phyloP scores from a whole-genome alignment of 1,284 basidiomycete genomes.

The Heterobasidion annosum region DNA sequence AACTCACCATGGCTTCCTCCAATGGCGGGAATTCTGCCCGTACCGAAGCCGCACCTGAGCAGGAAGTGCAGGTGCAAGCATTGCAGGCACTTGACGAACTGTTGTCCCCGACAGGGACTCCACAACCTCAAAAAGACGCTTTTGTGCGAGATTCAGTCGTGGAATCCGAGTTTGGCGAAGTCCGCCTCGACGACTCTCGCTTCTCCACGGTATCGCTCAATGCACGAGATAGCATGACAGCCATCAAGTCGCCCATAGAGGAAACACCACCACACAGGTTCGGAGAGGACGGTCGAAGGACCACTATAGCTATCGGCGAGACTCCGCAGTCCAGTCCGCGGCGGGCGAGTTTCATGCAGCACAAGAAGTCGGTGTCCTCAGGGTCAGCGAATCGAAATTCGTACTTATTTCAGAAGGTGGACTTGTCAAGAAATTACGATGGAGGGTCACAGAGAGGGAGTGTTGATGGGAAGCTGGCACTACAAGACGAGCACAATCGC shows the following conservation, averaged over 20 bases:
- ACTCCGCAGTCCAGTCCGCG: neutral
- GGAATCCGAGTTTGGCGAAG: conserved; percentile 12
- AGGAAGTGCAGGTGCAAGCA: neutral
- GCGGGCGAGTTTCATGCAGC: conserved; percentile 17
- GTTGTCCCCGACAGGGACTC: conserved; percentile 8
- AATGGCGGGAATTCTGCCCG: neutral
- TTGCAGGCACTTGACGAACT: conserved; percentile 7
- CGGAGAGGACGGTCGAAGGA: conserved; percentile 18
- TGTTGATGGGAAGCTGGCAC: conserved; percentile 53
- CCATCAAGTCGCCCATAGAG: conserved; percentile 10
- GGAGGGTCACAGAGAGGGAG: conserved; percentile 27
- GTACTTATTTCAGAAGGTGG: no score
- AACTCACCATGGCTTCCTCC: neutral
- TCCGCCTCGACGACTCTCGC: conserved; percentile 36
- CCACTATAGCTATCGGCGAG: conserved; percentile 4
- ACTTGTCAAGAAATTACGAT: no score
- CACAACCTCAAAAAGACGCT: neutral
- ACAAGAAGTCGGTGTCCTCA: conserved; percentile 23
- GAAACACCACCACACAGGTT: conserved; percentile 2
- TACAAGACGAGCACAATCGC: conserved; percentile 58
- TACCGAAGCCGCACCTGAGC: neutral
- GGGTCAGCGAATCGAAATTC: no score
- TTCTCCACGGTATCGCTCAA: conserved; percentile 49
- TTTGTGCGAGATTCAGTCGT: conserved; percentile 8
- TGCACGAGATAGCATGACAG: conserved; percentile 21